Percentiles rank a stretch among this genome's conserved stretches.
Conservation (phyloP, 1,284 basidiomycete genomes). For the Pseudozyma sp. region DNA sequence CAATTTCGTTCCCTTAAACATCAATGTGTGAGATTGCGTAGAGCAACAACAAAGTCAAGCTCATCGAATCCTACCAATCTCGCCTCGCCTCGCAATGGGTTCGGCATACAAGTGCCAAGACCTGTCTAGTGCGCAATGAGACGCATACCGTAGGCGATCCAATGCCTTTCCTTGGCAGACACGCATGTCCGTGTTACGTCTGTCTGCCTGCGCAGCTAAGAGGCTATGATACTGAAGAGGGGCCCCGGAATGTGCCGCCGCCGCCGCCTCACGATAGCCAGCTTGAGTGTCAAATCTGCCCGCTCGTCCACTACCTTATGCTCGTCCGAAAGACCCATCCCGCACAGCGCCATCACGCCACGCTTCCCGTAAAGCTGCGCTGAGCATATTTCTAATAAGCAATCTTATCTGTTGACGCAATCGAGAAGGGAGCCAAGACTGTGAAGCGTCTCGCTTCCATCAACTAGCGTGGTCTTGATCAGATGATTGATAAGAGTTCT, state of each 20-base stretch:
- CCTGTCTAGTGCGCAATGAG: constrained; percentile 11
- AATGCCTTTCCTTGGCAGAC: background rate
- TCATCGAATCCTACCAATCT: background rate
- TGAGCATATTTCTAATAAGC: background rate
- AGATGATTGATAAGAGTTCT: too few species aligned
- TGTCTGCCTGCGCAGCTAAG: background rate
- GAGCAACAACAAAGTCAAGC: constrained; percentile 4
- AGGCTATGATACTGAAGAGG: background rate
- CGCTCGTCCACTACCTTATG: too few species aligned
- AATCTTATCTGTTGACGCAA: constrained; percentile 1
- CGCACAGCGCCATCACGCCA: background rate
- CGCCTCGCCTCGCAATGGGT: background rate
- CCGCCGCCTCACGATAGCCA: too few species aligned
- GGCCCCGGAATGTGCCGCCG: background rate
- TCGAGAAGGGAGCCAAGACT: constrained; percentile 19
- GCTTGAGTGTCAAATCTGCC: too few species aligned
- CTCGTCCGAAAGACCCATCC: background rate
- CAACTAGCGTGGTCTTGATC: background rate
- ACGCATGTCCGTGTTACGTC: too few species aligned
- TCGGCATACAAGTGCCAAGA: too few species aligned
- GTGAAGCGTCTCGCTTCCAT: background rate
- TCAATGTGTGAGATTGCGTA: constrained; percentile 8
- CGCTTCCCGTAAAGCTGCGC: constrained; percentile 3
- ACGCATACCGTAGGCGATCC: constrained; percentile 21
- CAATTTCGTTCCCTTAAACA: background rate